Percentiles rank a stretch among this genome's conserved stretches.
Evolutionary conservation across 78 protist genomes (phyloP).

Genomic region (Dictyostelium purpureum): DNA sequence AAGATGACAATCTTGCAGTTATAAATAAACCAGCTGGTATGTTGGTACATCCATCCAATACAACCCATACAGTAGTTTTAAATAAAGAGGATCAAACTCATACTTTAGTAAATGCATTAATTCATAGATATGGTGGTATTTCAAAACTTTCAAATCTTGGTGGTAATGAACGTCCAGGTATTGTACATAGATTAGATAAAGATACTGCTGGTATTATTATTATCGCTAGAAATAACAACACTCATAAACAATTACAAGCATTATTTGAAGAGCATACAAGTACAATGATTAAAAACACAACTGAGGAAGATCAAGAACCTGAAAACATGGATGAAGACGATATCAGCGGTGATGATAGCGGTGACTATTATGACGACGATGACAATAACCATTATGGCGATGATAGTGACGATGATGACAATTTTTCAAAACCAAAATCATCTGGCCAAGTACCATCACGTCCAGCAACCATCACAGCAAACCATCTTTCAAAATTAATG

Average conservation of each 20-base stretch:
- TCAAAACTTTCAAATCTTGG: conserved; percentile 38
- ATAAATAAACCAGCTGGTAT: conserved; percentile 62
- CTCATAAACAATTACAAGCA: conserved; percentile 5
- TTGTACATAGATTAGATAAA: conserved; percentile 40
- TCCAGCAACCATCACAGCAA: background rate
- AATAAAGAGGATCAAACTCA: conserved; percentile 22
- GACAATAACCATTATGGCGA: too few relatives aligned
- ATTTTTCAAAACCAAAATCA: background rate
- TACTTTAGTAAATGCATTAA: conserved; percentile 72
- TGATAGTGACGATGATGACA: background rate
- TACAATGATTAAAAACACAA: background rate
- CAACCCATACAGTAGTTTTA: background rate
- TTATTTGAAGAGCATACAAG: conserved; percentile 39
- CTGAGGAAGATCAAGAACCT: too few relatives aligned
- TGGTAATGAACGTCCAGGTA: conserved; percentile 40
- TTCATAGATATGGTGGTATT: conserved; percentile 26
- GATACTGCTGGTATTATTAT: conserved; percentile 77
- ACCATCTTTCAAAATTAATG: background rate
- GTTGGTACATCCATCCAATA: conserved; percentile 47
- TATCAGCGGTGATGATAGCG: background rate
- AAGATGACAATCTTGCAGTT: conserved; percentile 33
- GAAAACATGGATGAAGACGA: background rate
- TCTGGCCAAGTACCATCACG: too few relatives aligned
- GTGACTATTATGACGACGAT: too few relatives aligned
- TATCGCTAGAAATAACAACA: conserved; percentile 35